These are phyloP conservation scores for Nelumbo lutea DNA, from an alignment of 164 flowering plant genomes.

Conservation along the genomic window DNA sequence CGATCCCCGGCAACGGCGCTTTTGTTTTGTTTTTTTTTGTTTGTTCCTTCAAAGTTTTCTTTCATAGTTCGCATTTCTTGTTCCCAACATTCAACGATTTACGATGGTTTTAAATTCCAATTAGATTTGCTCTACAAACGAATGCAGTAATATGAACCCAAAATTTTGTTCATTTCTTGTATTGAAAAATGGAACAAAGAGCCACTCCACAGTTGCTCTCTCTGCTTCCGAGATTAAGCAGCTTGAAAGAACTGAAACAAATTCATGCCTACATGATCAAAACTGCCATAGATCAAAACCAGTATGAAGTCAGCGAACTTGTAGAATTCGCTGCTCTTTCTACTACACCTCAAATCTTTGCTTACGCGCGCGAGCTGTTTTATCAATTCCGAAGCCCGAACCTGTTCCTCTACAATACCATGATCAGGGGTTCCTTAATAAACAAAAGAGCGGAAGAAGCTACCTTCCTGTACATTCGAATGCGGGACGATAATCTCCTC, in stretches of 20 bases:
- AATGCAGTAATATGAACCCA: too few species aligned
- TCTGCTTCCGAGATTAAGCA: background rate
- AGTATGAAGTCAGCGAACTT: constrained; percentile 9
- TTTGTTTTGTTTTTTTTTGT: too few species aligned
- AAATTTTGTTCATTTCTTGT: too few species aligned
- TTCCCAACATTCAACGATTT: too few species aligned
- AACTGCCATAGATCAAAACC: constrained; percentile 5
- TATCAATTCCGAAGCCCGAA: constrained; percentile 8
- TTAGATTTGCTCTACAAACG: too few species aligned
- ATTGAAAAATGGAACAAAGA: background rate
- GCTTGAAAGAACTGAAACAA: constrained; percentile 10
- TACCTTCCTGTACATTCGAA: too few species aligned
- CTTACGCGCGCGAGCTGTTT: constrained; percentile 12
- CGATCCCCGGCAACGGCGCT: constrained; percentile 44
- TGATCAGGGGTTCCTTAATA: too few species aligned
- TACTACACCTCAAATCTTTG: background rate
- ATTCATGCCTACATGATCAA: constrained; percentile 19
- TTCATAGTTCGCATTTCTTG: too few species aligned
- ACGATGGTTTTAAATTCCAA: too few species aligned
- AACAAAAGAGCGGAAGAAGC: too few species aligned
- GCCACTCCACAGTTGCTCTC: background rate
- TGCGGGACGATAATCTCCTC: constrained; percentile 1
- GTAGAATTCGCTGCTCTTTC: constrained; percentile 15
- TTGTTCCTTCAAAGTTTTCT: too few species aligned
- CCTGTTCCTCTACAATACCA: constrained; percentile 6